Conservation (phyloP, 148 eudicot species). For the Vaccinium darrowii region DNA sequence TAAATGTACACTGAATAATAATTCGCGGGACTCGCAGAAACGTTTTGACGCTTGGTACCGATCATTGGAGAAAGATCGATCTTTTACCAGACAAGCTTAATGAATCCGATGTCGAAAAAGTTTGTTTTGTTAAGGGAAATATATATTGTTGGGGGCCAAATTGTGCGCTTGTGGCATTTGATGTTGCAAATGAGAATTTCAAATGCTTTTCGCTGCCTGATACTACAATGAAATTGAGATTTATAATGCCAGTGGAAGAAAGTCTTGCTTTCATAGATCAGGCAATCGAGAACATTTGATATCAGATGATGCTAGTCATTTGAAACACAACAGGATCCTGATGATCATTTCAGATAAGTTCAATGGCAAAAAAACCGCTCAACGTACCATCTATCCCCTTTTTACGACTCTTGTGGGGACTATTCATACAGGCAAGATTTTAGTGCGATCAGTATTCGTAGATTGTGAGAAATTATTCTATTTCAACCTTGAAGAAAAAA, state of each 20-base stretch:
- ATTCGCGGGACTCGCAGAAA: no score
- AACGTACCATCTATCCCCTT: no score
- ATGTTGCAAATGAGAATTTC: not conserved
- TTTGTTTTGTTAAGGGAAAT: not conserved
- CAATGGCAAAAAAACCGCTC: not conserved
- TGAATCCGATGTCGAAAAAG: no score
- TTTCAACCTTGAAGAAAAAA: not conserved
- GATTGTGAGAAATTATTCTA: not conserved
- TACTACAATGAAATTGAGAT: not conserved
- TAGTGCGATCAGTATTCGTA: not conserved
- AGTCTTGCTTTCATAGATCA: not conserved
- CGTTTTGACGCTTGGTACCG: no score
- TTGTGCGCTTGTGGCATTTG: not conserved
- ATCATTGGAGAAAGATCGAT: no score
- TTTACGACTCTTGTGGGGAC: not conserved
- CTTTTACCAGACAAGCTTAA: no score
- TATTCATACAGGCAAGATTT: not conserved
- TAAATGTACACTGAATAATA: no score
- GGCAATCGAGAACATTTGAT: not conserved
- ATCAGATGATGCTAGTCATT: not conserved
- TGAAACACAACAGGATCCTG: not conserved
- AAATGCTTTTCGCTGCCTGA: not conserved
- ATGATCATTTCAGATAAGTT: not conserved
- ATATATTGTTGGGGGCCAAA: not conserved
- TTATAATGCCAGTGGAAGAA: not conserved